These are phyloP conservation scores for Akanthomyces lecanii DNA, from an alignment of 2,329 filamentous ascomycete genomes.

Conservation along the genomic window DNA sequence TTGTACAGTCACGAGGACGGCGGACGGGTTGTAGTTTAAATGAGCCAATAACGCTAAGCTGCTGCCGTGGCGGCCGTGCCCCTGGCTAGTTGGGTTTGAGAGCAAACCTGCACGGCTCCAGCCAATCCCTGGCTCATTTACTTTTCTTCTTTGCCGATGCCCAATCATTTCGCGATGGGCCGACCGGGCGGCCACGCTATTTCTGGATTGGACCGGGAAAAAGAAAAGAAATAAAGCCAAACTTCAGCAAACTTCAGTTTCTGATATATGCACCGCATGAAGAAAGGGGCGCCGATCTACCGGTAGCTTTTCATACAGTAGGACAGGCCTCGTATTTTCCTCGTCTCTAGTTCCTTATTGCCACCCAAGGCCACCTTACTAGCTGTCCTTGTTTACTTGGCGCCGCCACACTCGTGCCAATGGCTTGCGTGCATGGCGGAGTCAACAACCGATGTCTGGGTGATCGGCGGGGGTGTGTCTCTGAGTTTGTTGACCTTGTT, in stretches of 20 bases:
- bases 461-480: not conserved
- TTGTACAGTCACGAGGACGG: not conserved
- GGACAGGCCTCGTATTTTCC: not conserved
- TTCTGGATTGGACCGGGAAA: no score
- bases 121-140: slow-evolving; percentile 8
- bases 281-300: not conserved
- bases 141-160: not conserved
- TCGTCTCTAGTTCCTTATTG: no score
- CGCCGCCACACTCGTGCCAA: not conserved
- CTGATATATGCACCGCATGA: not conserved
- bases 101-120: not conserved
- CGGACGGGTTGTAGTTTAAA: not conserved
- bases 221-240: not conserved
- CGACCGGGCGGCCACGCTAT: not conserved
- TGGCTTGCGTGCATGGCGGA: not conserved
- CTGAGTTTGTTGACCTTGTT: not conserved
- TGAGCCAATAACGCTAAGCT: not conserved
- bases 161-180: not conserved
- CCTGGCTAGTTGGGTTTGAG: slow-evolving; percentile 3
- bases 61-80: not conserved
- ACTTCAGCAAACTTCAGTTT: not conserved
- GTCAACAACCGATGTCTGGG: not conserved
- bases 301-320: not conserved
- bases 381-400: not conserved
- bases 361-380: no score